Conservation (phyloP, 129 eudicot species). For the Artemisia argyi region DNA sequence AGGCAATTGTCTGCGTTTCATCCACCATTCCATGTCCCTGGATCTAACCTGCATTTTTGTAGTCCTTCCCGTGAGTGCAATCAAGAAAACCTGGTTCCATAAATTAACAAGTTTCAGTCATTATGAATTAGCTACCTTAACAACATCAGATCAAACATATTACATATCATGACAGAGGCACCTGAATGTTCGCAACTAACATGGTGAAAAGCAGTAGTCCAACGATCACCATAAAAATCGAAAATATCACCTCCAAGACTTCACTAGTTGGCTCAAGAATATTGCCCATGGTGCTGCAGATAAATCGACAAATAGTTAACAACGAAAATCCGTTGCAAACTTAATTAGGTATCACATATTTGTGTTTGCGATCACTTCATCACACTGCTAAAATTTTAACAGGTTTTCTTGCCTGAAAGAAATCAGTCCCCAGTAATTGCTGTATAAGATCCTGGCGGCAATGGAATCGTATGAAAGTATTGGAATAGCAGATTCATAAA, state of each 20-base stretch:
- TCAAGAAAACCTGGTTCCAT: conserved; percentile 46
- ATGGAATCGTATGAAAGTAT: conserved; percentile 37
- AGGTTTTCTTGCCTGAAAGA: conserved; percentile 46
- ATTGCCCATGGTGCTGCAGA: conserved; percentile 56
- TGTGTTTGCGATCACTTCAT: background rate
- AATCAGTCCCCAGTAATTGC: conserved; percentile 54
- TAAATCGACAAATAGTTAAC: background rate
- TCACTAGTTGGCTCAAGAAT: conserved; percentile 47
- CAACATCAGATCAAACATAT: background rate
- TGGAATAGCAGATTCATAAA: conserved; percentile 48
- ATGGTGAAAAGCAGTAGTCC: conserved; percentile 50
- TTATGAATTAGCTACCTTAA: background rate
- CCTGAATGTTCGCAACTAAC: conserved; percentile 56
- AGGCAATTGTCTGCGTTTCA: conserved; percentile 62
- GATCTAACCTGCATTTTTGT: conserved; percentile 49
- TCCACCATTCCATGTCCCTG: conserved; percentile 72
- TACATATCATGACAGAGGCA: background rate
- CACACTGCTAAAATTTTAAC: background rate
- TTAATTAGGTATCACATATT: background rate
- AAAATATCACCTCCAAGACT: conserved; percentile 27
- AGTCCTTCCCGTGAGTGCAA: conserved; percentile 43
- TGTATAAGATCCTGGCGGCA: conserved; percentile 38
- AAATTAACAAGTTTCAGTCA: background rate
- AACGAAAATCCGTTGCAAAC: too few relatives aligned
- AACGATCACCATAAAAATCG: conserved; percentile 36